A percentile compares a stretch with the other conserved stretches of the same genome.
These are phyloP conservation scores for Cystobasidium ongulense DNA, from an alignment of 768 basidiomycete genomes.

Conservation along the genomic window DNA sequence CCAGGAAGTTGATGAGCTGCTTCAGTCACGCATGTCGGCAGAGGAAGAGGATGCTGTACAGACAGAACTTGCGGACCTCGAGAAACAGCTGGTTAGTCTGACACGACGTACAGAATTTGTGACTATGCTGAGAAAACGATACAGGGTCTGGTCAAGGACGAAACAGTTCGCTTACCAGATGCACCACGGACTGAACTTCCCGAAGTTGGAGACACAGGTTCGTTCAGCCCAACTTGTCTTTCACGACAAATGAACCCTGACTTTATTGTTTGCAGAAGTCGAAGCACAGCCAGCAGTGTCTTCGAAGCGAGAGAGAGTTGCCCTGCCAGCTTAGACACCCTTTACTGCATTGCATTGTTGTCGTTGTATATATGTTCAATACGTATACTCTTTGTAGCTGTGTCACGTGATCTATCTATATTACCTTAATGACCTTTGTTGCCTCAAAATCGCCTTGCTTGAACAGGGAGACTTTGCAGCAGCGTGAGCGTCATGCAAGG, in stretches of 20 bases:
- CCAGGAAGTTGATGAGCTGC: conserved; percentile 87
- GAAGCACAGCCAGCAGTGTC: neutral
- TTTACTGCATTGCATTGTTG: neutral
- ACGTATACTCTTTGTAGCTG: neutral
- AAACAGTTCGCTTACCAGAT: neutral
- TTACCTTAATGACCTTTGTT: too few relatives aligned
- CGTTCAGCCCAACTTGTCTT: neutral
- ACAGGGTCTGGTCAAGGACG: neutral
- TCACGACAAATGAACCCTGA: neutral
- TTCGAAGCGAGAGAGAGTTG: neutral
- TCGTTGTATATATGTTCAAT: neutral
- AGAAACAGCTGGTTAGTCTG: conserved; percentile 56
- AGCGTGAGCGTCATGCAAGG: too few relatives aligned
- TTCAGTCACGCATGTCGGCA: conserved; percentile 67
- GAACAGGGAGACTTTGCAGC: too few relatives aligned
- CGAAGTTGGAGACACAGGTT: neutral
- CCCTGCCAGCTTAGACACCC: neutral
- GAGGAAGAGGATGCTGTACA: conserved; percentile 95
- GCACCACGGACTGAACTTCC: neutral
- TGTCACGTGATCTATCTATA: too few relatives aligned
- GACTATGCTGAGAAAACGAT: neutral
- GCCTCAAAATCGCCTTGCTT: too few relatives aligned
- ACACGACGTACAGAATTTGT: neutral
- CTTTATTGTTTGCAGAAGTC: neutral
- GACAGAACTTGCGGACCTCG: conserved; percentile 63